These are phyloP conservation scores for Nigrospora osmanthi DNA, from an alignment of 2,329 filamentous ascomycete genomes.

Conservation along the genomic window DNA sequence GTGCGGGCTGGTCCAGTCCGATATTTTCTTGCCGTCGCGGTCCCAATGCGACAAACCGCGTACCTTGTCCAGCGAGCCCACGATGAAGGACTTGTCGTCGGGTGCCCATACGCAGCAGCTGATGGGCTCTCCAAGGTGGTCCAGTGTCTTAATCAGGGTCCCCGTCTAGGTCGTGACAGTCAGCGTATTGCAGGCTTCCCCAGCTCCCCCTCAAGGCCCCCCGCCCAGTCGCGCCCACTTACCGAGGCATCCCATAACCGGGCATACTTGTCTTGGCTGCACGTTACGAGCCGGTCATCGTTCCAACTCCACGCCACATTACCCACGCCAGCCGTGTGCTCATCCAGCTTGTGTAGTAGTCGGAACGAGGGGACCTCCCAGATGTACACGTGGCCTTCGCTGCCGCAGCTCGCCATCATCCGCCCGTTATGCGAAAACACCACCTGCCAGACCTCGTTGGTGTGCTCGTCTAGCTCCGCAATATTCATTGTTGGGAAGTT, in stretches of 20 bases:
- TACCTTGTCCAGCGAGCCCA: slow-evolving; percentile 64
- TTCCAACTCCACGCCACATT: slow-evolving; percentile 90
- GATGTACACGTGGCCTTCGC: slow-evolving; percentile 67
- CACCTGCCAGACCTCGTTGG: slow-evolving; percentile 85
- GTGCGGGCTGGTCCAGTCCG: slow-evolving; percentile 62
- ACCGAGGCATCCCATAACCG: slow-evolving; percentile 69
- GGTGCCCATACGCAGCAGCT: slow-evolving; percentile 85
- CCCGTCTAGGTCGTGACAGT: slow-evolving; percentile 43
- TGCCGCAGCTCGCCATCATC: slow-evolving; percentile 74
- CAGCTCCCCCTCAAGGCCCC: neutral
- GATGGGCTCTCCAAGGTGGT: slow-evolving; percentile 73
- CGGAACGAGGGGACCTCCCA: slow-evolving; percentile 71
- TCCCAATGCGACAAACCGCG: slow-evolving; percentile 66
- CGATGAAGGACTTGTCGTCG: slow-evolving; percentile 69
- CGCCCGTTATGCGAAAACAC: slow-evolving; percentile 84
- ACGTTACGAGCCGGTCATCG: slow-evolving; percentile 77
- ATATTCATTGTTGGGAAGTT: slow-evolving; percentile 71
- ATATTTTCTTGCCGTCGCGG: slow-evolving; percentile 50
- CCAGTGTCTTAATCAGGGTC: slow-evolving; percentile 52
- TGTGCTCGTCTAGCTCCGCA: slow-evolving; percentile 63
- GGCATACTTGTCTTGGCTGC: slow-evolving; percentile 65
- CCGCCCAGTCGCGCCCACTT: slow-evolving; percentile 19
- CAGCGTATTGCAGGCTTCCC: too few species aligned
- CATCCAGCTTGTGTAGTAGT: slow-evolving; percentile 52
- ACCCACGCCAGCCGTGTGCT: slow-evolving; percentile 65